Evolutionary conservation across 1,284 basidiomycete genomes (phyloP), one percentile per base, ranked within the genome.

Genomic region (Sporisorium iseilematis-ciliati): DNA sequence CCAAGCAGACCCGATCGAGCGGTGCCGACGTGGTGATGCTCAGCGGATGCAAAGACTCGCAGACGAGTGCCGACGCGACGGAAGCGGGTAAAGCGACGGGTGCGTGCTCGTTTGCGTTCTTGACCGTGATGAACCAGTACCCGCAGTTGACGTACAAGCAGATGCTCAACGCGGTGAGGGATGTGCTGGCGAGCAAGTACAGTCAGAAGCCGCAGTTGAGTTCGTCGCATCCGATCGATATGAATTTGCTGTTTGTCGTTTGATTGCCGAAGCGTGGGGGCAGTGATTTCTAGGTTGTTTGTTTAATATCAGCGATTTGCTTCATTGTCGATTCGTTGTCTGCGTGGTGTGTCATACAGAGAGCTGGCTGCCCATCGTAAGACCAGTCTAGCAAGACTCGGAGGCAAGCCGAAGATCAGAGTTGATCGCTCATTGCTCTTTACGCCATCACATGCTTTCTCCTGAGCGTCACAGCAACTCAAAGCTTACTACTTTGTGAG

Each of bases 1-100:
- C 92, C 0, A 90, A 87, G 71, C 87, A 88, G 52, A 95, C 92
- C 4, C 91, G 89, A 84, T 92, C 93, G 0, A 92, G 91, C 79
- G 89, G 91, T 14, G 94, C 94, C 14, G 90, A 91, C 76, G 90
- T 90, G n/a, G 83, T 87, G 57, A 83, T 86, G 78, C 41, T 73
- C 60, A 74, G 70, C 29, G 95, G 94, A 6, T 97, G 95, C 87
- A 95, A 94, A 82, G 95, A 97, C 83, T 89, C 90, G 16, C 94
- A 97, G 86, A 97, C 95, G 10, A 93, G 92, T 80, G 95, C 95
- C 14, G 95, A 97, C 83, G 92, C 94, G 0, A 87, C 88, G 57
- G 92, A 95, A 85, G 90, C 90, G 4, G 93, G 93, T 2, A 87
- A 89, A 59, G 93, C 92, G 5, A 94, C 93, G 1, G 95, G 95